Conservation (phyloP, 179 eudicot genomes). For the Camellia oleifera region DNA sequence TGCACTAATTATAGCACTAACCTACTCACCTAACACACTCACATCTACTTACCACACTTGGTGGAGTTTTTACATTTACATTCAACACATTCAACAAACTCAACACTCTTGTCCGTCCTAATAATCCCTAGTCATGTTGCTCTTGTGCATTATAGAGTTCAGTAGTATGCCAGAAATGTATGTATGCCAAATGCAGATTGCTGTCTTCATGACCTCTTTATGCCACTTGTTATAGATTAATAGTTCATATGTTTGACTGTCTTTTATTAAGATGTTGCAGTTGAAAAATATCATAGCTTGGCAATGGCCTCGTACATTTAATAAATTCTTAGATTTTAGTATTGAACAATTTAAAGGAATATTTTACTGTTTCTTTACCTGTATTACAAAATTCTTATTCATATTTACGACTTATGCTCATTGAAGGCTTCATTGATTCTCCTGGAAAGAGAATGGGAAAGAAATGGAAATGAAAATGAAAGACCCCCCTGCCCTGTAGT, state of each 20-base stretch:
- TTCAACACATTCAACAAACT: too few relatives aligned
- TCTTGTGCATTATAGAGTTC: not conserved
- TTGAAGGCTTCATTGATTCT: not conserved
- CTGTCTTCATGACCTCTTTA: not conserved
- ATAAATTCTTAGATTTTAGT: not conserved
- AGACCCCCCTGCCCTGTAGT: not conserved
- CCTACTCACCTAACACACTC: too few relatives aligned
- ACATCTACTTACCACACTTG: too few relatives aligned
- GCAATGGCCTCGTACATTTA: not conserved
- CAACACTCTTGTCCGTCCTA: too few relatives aligned
- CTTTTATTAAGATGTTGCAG: not conserved
- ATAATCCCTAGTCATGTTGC: not conserved
- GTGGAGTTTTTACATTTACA: too few relatives aligned
- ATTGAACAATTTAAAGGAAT: conserved; percentile 1
- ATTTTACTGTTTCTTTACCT: not conserved
- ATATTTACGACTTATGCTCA: not conserved
- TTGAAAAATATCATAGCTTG: too few relatives aligned
- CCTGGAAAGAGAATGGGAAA: not conserved
- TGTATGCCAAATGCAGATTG: not conserved
- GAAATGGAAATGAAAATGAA: too few relatives aligned
- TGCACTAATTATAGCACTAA: too few relatives aligned
- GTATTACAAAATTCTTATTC: not conserved
- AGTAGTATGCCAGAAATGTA: not conserved
- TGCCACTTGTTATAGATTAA: not conserved
- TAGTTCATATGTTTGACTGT: not conserved